phyloP scores from a whole-genome alignment of 2,329 filamentous ascomycete species.

The Aspergillus unguis region DNA sequence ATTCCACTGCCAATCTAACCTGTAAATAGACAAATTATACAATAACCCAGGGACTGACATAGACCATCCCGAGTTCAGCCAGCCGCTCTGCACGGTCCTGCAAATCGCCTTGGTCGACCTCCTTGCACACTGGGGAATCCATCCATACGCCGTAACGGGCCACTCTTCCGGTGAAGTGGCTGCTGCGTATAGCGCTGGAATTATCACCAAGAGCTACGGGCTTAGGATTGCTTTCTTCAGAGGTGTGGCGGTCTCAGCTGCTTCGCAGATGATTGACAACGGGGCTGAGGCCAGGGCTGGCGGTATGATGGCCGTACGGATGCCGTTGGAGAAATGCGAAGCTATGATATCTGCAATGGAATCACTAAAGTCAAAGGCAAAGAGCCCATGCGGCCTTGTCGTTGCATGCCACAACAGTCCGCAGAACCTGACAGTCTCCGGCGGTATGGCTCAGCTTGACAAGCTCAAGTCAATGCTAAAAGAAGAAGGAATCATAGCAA shows the following conservation, averaged over 20 bases:
- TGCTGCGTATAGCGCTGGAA: constrained; percentile 43
- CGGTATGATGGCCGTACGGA: too few species aligned
- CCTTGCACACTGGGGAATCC: constrained; percentile 23
- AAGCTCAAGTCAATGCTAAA: not conserved
- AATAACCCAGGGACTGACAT: constrained; percentile 23
- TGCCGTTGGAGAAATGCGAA: too few species aligned
- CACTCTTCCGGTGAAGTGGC: constrained; percentile 39
- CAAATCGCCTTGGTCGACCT: constrained; percentile 33
- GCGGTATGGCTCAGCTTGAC: not conserved
- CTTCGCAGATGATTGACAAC: too few species aligned
- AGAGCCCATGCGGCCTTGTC: not conserved
- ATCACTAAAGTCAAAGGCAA: not conserved
- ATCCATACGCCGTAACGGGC: constrained; percentile 24
- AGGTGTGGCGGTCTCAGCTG: not conserved
- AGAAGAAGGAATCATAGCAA: not conserved
- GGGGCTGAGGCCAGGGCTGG: too few species aligned
- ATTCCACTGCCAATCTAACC: not conserved
- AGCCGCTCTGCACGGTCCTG: constrained; percentile 28
- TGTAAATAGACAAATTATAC: constrained; percentile 8
- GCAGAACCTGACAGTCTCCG: not conserved
- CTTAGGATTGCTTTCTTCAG: not conserved
- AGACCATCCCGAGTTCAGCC: constrained; percentile 27
- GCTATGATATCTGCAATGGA: too few species aligned
- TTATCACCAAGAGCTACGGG: not conserved
- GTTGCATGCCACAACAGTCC: not conserved